phyloP scores from a whole-genome alignment of 768 basidiomycete species.

The Lentinula aciculospora region DNA sequence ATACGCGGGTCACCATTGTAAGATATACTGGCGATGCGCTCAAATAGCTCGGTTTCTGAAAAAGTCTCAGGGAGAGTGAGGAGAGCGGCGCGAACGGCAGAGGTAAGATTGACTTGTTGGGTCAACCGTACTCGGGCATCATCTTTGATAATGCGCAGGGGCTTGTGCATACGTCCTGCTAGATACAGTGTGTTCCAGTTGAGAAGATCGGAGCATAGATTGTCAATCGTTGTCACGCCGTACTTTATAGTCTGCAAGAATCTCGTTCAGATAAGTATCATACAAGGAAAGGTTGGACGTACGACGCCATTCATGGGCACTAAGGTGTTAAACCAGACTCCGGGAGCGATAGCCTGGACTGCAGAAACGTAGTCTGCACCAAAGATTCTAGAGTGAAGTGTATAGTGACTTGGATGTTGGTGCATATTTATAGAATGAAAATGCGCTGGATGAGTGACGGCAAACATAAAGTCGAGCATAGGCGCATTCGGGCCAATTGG shows the following conservation, averaged over 20 bases:
- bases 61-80: conserved; percentile 82
- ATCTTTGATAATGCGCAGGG: conserved; percentile 87
- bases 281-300: conserved; percentile 26
- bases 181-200: conserved; percentile 94
- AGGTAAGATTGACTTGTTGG: conserved; percentile 89
- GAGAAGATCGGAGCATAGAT: conserved; percentile 82
- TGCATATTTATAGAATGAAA: conserved; percentile 97
- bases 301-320: conserved; percentile 82
- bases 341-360: conserved; percentile 72
- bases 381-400: conserved; percentile 76
- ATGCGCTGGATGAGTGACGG: conserved; percentile 86
- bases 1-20: conserved; percentile 93
- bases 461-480: conserved; percentile 96
- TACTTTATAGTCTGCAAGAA: conserved; percentile 83
- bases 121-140: conserved; percentile 89
- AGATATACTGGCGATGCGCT: conserved; percentile 78
- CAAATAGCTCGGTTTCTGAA: conserved; percentile 76
- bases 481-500: conserved; percentile 37
- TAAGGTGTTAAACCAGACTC: conserved; percentile 95
- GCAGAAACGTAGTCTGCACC: conserved; percentile 80
- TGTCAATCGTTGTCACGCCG: conserved; percentile 89
- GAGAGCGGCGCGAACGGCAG: conserved; percentile 86
- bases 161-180: conserved; percentile 96
- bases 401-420: conserved; percentile 88
- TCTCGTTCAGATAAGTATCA: background rate